Conservation (phyloP, 2,329 filamentous ascomycete species). For the Colletotrichum graminicola region DNA sequence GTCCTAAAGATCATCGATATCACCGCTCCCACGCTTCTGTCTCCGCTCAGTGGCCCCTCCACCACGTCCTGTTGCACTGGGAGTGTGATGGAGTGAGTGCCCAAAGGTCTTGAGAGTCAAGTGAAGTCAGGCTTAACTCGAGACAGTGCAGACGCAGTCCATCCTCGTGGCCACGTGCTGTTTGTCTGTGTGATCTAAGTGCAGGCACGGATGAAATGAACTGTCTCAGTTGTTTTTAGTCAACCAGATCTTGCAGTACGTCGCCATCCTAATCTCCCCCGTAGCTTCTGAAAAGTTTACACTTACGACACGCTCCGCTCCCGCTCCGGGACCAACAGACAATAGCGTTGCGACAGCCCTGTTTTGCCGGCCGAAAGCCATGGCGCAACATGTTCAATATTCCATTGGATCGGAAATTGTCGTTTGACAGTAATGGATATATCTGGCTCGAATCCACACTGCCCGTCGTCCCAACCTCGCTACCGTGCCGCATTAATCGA, state of each 20-base stretch:
- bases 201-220: neutral
- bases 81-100: slow-evolving; percentile 17
- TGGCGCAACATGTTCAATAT: neutral
- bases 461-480: neutral
- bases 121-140: slow-evolving; percentile 34
- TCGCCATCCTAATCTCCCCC: neutral
- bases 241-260: neutral
- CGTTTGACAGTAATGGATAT: neutral
- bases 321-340: neutral
- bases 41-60: slow-evolving; percentile 21
- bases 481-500: neutral
- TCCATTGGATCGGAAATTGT: neutral
- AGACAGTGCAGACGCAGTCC: slow-evolving; percentile 21
- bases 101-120: slow-evolving; percentile 22
- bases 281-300: neutral
- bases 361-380: neutral
- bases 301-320: neutral
- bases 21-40: slow-evolving; percentile 22
- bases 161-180: slow-evolving; percentile 25
- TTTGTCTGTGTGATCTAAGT: neutral
- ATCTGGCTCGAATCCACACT: neutral
- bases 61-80: slow-evolving; percentile 12
- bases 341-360: neutral
- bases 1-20: slow-evolving; percentile 36
- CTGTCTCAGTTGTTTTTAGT: neutral